Evolutionary conservation across 257 asterid species (phyloP), one percentile per base, ranked within the genome.

Genomic region (Cordia subcordata): DNA sequence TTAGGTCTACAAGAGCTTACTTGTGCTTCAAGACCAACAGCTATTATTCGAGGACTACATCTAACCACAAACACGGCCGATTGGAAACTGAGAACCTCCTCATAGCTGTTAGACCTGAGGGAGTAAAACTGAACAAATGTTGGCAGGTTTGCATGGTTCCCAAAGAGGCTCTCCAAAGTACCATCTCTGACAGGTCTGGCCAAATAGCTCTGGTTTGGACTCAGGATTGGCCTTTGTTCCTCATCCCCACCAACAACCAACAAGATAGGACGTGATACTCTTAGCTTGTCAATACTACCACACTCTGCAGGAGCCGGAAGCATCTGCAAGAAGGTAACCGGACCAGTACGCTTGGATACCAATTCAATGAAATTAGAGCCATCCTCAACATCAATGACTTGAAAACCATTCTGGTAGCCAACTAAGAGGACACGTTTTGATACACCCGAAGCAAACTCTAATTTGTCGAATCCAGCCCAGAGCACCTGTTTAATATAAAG

Each of bases 391-490:
- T 85, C 88, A 21, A 85, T 79, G 47, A 83, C 85, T 74, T 85
- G 94, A 73, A 82, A 85, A 55, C 94, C 94, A 51, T 75, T 85
- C 27, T 67, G 64, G 60, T 85, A 85, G 50, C 91, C 94, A 73
- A 85, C 78, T 57, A 85, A 73, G 19, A 85, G 84, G 64, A 85
- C 85, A 27, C 71, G 80, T 38, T 82, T 72, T 60, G 68, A 21
- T 35, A 77, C 69, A 62, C 65, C 59, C 45, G 85, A 66, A 72
- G 76, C 58, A 51, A 72, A 70, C 77, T 81, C 86, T 60, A 85
- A 64, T 64, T 79, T 77, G 83, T 83, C 94, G 75, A 85, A 85
- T 71, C 86, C 91, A 66, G 91, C 94, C 94, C 94, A 85, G 32
- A 78, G 49, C 38, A 85, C 94, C 94, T 85, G 83, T 54, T 65